Evolutionary conservation across 2,329 filamentous ascomycete genomes (phyloP).

Genomic region (Septoria petroselini): DNA sequence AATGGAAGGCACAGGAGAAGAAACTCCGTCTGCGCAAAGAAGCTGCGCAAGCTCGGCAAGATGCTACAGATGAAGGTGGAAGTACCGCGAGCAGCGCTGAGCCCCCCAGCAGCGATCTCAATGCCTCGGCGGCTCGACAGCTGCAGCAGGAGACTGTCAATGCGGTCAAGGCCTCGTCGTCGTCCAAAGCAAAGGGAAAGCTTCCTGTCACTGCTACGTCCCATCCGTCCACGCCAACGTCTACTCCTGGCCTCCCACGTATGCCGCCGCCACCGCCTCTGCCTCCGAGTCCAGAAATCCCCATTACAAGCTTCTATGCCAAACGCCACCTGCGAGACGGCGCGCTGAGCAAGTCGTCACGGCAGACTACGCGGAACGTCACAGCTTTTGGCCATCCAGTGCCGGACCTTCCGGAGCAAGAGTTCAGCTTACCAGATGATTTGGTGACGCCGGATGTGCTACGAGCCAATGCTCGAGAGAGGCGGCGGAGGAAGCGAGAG

Average conservation of each 20-base stretch:
- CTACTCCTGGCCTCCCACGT: slow-evolving; percentile 14
- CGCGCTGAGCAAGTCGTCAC: slow-evolving; percentile 60
- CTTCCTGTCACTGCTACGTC: slow-evolving; percentile 24
- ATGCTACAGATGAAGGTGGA: slow-evolving; percentile 43
- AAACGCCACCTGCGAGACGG: slow-evolving; percentile 77
- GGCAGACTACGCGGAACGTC: slow-evolving; percentile 55
- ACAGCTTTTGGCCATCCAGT: slow-evolving; percentile 79
- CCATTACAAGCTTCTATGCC: slow-evolving; percentile 76
- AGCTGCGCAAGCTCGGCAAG: slow-evolving; percentile 53
- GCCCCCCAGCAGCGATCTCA: slow-evolving; percentile 66
- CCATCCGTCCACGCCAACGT: slow-evolving; percentile 17
- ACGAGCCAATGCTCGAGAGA: slow-evolving; percentile 60
- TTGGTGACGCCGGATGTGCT: slow-evolving; percentile 50
- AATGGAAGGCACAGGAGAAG: slow-evolving; percentile 89
- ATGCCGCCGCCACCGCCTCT: slow-evolving; percentile 30
- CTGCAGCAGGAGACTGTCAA: slow-evolving; percentile 68
- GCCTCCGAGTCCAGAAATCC: slow-evolving; percentile 41
- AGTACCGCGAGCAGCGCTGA: slow-evolving; percentile 43
- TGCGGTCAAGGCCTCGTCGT: slow-evolving; percentile 41
- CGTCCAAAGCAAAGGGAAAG: slow-evolving; percentile 38
- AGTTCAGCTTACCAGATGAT: slow-evolving; percentile 73
- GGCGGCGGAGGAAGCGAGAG: slow-evolving; percentile 59
- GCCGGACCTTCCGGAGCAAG: slow-evolving; percentile 65
- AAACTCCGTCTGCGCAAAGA: slow-evolving; percentile 74
- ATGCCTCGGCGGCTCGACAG: slow-evolving; percentile 69